Conservation (phyloP, 2,329 filamentous ascomycete genomes). For the Sporothrix brunneoviolacea region DNA sequence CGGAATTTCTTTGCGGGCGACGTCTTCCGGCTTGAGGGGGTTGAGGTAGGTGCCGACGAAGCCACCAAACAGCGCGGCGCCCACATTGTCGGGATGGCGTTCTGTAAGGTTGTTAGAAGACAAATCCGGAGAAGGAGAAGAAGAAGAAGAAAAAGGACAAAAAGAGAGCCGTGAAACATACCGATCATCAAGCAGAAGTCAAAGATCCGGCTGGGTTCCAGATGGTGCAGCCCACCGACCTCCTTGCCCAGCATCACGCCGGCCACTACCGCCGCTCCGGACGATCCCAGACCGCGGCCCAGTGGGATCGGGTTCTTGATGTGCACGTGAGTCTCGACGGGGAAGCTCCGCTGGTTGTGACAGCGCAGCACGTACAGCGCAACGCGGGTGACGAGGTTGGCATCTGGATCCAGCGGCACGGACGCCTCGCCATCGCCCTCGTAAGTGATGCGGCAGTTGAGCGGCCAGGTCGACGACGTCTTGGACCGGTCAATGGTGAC, state of each 20-base stretch:
- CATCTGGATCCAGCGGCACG: conserved; percentile 75
- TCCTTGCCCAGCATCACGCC: conserved; percentile 91
- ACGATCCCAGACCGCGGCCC: conserved; percentile 87
- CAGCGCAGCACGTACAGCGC: conserved; percentile 92
- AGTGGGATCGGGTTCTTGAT: conserved; percentile 94
- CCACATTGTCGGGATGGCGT: conserved; percentile 89
- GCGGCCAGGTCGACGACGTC: conserved; percentile 48
- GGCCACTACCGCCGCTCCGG: conserved; percentile 88
- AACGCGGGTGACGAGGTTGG: conserved; percentile 89
- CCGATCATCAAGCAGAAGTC: conserved; percentile 98
- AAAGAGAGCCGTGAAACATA: conserved; percentile 33
- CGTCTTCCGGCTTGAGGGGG: conserved; percentile 81
- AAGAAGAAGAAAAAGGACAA: neutral
- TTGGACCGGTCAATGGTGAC: conserved; percentile 65
- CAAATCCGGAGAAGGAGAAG: no score
- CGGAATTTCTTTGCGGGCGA: conserved; percentile 86
- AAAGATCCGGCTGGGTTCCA: conserved; percentile 76
- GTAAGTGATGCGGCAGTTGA: conserved; percentile 88
- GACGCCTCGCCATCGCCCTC: conserved; percentile 68
- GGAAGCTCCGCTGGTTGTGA: conserved; percentile 79
- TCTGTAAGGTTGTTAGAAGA: conserved; percentile 38
- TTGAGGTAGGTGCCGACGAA: conserved; percentile 97
- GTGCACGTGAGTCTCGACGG: conserved; percentile 80
- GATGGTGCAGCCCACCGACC: conserved; percentile 66
- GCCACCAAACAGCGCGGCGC: conserved; percentile 88